Conservation (phyloP, 176 grass and related monocot species). For the Carex parvula region DNA sequence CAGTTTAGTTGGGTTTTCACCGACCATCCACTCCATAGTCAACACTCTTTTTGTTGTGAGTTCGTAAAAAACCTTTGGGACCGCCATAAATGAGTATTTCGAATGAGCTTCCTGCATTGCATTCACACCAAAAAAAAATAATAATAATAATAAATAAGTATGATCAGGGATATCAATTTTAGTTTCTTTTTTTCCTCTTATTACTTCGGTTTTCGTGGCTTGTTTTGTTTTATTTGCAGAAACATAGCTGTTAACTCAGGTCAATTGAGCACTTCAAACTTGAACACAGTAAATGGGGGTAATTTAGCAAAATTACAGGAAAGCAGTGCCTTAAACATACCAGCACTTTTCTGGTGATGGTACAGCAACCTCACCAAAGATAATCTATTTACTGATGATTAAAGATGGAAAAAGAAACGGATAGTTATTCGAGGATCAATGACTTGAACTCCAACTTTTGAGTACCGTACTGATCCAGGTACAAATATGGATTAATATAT, state of each 20-base stretch:
- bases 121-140: background rate
- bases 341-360: background rate
- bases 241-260: background rate
- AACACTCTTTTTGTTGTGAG: conserved; percentile 83
- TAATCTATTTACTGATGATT: background rate
- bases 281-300: background rate
- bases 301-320: conserved; percentile 1
- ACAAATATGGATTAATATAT: background rate
- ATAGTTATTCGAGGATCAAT: background rate
- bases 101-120: conserved; percentile 74
- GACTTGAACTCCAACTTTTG: background rate
- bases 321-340: background rate
- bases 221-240: background rate
- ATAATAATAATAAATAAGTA: background rate
- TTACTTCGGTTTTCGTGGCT: background rate
- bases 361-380: background rate
- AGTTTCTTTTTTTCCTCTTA: background rate
- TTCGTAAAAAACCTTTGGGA: conserved; percentile 73
- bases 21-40: conserved; percentile 86
- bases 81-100: conserved; percentile 70
- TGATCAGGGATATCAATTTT: background rate
- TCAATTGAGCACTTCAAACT: background rate
- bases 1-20: conserved; percentile 76
- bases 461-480: background rate
- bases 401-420: background rate